Base-by-base conservation (phyloP, 2,329 filamentous ascomycete genomes). In the Ambrosiella beaveri region DNA sequence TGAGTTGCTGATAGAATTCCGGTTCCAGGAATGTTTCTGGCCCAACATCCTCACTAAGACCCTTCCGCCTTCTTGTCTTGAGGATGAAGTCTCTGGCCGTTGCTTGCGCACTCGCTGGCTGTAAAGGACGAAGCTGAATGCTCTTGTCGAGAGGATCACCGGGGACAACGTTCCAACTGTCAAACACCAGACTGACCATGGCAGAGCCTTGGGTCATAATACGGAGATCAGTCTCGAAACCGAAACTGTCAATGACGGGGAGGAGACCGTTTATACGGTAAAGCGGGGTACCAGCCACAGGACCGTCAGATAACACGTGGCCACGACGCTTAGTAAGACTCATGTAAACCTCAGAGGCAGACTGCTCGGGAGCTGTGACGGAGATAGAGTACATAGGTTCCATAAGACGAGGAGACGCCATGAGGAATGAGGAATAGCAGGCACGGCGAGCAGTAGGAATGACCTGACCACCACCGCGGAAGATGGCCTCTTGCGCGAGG, bases 1-100 rank as follows among this genome's bases (percentile, higher is more conserved):
- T 86, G 66, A 97, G 72, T 64, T 82, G 87, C 69, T 85, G 82
- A 73, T 94, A 95, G 62, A 97, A 81, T 69, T 97, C 93, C 1
- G 89, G 88, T 74, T 98, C 93, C 63, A 98, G 74, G 72, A 97
- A 98, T 68, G 95, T 96, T 69, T 88, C 89, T 58, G 97, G 89
- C 37, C 86, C 91, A 45, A 97, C 88, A 69, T 97, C 93, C 74
- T 97, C 93, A 62, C 88, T 91, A 62, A 98, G 71, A 1, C 93
- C 93, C 77, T 98, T 98, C 64, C 93, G 80, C 66, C 89, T 76
- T 64, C 93, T 79, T 8, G 93, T 98, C 79, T 98, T 98, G 62
- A 97, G 78, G 57, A 97, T 90, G 70, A 98, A 97, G 70, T 98
- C 93, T 62, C 93, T 78, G 1, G 93, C 93, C 54, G 90, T 94